Conservation (phyloP, 2,329 filamentous ascomycete genomes). For the Fusarium albosuccineum region DNA sequence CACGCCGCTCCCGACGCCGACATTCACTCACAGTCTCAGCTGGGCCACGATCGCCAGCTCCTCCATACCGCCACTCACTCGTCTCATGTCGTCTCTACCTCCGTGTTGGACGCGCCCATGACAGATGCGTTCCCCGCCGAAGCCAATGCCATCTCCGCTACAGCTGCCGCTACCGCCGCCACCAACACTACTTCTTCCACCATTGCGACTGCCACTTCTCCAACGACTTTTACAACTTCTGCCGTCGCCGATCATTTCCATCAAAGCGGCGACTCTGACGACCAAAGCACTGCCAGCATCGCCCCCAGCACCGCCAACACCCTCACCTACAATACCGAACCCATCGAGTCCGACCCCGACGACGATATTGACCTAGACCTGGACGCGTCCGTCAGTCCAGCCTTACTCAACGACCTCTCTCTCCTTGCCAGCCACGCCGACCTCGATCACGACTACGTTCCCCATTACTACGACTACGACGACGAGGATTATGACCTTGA, state of each 20-base stretch:
- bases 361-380: slow-evolving; percentile 21
- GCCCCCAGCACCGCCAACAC: slow-evolving; percentile 9
- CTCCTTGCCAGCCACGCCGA: slow-evolving; percentile 19
- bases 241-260: slow-evolving; percentile 6
- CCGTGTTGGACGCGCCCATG: slow-evolving; percentile 36
- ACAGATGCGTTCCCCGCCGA: slow-evolving; percentile 34
- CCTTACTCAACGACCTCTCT: slow-evolving; percentile 17
- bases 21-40: slow-evolving; percentile 19
- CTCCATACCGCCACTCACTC: slow-evolving; percentile 14
- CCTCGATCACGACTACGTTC: slow-evolving; percentile 19
- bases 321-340: slow-evolving; percentile 14
- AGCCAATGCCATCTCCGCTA: slow-evolving; percentile 24
- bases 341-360: slow-evolving; percentile 15
- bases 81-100: slow-evolving; percentile 21
- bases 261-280: slow-evolving; percentile 13
- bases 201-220: slow-evolving; percentile 11
- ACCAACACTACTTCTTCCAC: slow-evolving; percentile 26
- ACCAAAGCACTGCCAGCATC: slow-evolving; percentile 9
- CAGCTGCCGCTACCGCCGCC: slow-evolving; percentile 17
- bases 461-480: slow-evolving; percentile 33
- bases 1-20: slow-evolving; percentile 16
- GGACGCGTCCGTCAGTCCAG: slow-evolving; percentile 19
- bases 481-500: slow-evolving; percentile 48
- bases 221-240: slow-evolving; percentile 9
- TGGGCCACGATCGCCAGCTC: slow-evolving; percentile 11